Percentiles rank a stretch among this genome's conserved stretches.
Conservation (phyloP, 192 early-diverging fungal genomes). For the Cetraspora pellucida region DNA sequence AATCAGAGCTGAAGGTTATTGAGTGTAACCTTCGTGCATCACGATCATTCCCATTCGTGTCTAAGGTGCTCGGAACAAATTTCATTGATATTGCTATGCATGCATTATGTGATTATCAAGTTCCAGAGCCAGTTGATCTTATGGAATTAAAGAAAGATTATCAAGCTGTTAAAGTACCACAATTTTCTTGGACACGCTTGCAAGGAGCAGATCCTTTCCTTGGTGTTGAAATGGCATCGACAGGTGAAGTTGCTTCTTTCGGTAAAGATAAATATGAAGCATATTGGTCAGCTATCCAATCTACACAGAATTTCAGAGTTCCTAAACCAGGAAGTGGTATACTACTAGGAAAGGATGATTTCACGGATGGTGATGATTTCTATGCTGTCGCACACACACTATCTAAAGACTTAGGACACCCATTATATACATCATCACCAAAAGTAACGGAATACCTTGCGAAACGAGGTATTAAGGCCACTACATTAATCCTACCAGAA, state of each 20-base stretch:
- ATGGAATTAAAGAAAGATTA: slow-evolving; percentile 75
- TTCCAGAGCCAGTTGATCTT: slow-evolving; percentile 75
- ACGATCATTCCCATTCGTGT: slow-evolving; percentile 96
- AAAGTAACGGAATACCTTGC: slow-evolving; percentile 56
- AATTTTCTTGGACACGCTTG: slow-evolving; percentile 95
- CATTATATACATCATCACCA: slow-evolving; percentile 69
- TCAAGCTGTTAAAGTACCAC: slow-evolving; percentile 96
- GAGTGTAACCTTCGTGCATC: slow-evolving; percentile 98
- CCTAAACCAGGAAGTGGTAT: slow-evolving; percentile 69
- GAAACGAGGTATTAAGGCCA: slow-evolving; percentile 43
- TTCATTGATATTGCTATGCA: slow-evolving; percentile 96
- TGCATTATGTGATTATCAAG: slow-evolving; percentile 86
- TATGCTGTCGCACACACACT: slow-evolving; percentile 71
- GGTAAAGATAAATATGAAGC: slow-evolving; percentile 98
- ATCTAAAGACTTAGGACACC: slow-evolving; percentile 61
- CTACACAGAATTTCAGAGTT: slow-evolving; percentile 92
- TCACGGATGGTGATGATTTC: slow-evolving; percentile 72
- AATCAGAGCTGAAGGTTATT: slow-evolving; percentile 94
- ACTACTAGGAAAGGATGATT: slow-evolving; percentile 69
- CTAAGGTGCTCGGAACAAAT: slow-evolving; percentile 93
- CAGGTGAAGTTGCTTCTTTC: slow-evolving; percentile 98
- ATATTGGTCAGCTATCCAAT: slow-evolving; percentile 92
- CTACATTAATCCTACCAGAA: slow-evolving; percentile 56
- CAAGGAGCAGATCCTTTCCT: slow-evolving; percentile 96
- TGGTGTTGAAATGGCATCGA: slow-evolving; percentile 99